Evolutionary conservation across 2,329 filamentous ascomycete genomes (phyloP).

Genomic region (Byssochlamys sp.): DNA sequence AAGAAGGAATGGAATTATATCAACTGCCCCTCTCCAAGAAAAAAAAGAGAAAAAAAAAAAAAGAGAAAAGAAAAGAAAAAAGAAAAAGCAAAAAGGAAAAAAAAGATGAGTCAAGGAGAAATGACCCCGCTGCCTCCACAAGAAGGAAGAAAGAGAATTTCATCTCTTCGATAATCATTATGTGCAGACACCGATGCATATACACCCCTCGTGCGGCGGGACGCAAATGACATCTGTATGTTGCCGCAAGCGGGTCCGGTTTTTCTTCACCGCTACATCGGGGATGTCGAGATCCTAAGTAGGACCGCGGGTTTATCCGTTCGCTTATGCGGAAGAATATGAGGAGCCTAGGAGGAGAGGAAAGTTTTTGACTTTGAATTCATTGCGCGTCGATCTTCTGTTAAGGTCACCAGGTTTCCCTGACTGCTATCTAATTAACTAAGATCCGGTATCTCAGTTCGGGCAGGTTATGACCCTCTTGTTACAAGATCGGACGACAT

Average conservation of each 20-base stretch:
- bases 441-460: not conserved
- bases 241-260: not conserved
- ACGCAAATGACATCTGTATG: not conserved
- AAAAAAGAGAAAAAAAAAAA: not conserved
- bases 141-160: not conserved
- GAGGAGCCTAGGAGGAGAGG: not conserved
- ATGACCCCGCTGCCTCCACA: not conserved
- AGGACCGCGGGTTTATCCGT: not conserved
- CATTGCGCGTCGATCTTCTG: not conserved
- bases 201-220: not conserved
- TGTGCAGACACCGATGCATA: constrained; percentile 1
- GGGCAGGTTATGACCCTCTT: not conserved
- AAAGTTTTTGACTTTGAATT: not conserved
- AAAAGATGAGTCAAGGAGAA: not conserved
- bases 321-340: not conserved
- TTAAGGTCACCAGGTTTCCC: not conserved
- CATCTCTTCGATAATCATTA: not conserved
- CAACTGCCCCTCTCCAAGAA: not conserved
- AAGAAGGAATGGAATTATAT: not conserved
- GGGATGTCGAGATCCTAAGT: not conserved
- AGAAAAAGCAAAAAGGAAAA: not conserved
- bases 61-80: too few relatives aligned
- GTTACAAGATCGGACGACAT: not conserved
- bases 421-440: not conserved
- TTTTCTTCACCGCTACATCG: constrained; percentile 1